Conservation (phyloP, 116 monocot species). For the Dioscorea cayenensis region DNA sequence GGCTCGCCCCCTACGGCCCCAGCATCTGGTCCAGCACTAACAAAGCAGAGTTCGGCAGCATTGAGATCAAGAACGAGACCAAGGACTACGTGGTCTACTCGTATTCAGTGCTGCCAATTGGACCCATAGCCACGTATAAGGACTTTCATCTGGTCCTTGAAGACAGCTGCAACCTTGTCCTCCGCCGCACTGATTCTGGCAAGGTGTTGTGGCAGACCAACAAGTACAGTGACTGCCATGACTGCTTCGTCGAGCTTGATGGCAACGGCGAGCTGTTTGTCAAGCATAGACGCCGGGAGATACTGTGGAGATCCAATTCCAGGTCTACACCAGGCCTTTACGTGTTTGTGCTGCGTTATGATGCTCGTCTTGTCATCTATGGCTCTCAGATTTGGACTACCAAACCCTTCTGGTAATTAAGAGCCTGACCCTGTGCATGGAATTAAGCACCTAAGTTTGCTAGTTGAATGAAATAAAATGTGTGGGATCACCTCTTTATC, state of each 20-base stretch:
- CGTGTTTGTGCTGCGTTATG: constrained; percentile 1
- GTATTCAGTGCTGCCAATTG: neutral
- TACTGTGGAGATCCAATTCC: neutral
- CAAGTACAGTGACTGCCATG: neutral
- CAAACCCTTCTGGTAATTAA: neutral
- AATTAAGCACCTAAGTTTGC: no score
- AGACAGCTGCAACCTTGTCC: constrained; percentile 8
- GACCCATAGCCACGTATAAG: neutral
- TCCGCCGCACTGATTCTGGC: neutral
- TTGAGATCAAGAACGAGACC: neutral
- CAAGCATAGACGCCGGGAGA: constrained; percentile 7
- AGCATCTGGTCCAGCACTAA: constrained; percentile 2
- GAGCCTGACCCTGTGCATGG: no score
- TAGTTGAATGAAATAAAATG: no score
- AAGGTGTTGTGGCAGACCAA: constrained; percentile 5
- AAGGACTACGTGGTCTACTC: constrained; percentile 6
- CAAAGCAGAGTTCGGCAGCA: neutral
- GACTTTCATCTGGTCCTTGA: neutral
- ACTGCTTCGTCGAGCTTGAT: constrained; percentile 1
- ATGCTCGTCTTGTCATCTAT: neutral
- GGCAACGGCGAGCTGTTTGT: constrained; percentile 3
- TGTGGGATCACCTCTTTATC: no score
- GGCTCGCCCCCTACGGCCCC: constrained; percentile 7
- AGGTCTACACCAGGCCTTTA: neutral
- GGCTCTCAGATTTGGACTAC: constrained; percentile 6